phyloP scores from a whole-genome alignment of 208 protist species.

The Novymonas esmeraldas region DNA sequence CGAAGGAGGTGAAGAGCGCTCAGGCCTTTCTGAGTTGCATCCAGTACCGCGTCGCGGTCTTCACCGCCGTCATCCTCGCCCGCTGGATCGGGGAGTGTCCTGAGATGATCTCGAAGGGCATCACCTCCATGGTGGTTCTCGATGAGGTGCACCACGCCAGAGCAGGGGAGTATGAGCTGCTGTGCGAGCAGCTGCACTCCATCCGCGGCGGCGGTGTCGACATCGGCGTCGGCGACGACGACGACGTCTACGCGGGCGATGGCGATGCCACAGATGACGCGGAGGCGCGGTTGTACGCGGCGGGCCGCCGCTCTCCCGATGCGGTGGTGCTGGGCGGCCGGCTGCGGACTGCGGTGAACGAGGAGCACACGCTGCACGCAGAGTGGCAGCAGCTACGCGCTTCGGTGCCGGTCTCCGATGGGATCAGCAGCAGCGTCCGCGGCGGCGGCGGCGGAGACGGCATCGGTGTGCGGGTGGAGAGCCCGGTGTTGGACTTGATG shows the following conservation, averaged over 20 bases:
- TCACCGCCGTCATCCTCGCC: conserved; percentile 44
- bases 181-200: conserved; percentile 29
- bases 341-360: neutral
- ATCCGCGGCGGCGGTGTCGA: neutral
- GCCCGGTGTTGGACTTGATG: conserved; percentile 22
- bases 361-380: neutral
- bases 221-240: neutral
- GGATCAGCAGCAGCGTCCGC: neutral
- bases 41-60: conserved; percentile 34
- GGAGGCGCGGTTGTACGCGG: neutral
- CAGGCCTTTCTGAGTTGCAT: neutral
- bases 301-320: neutral
- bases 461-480: neutral
- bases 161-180: conserved; percentile 18
- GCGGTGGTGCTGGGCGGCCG: neutral
- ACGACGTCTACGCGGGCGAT: no score
- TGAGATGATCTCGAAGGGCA: conserved; percentile 3
- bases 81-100: conserved; percentile 25
- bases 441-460: neutral
- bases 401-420: no score
- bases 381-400: neutral
- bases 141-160: conserved; percentile 77
- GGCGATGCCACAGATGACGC: neutral
- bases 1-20: conserved; percentile 10
- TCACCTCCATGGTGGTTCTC: conserved; percentile 48